Evolutionary conservation across 441 rosid species (phyloP), one percentile per base, ranked within the genome.

Genomic region (Iberis amara): DNA sequence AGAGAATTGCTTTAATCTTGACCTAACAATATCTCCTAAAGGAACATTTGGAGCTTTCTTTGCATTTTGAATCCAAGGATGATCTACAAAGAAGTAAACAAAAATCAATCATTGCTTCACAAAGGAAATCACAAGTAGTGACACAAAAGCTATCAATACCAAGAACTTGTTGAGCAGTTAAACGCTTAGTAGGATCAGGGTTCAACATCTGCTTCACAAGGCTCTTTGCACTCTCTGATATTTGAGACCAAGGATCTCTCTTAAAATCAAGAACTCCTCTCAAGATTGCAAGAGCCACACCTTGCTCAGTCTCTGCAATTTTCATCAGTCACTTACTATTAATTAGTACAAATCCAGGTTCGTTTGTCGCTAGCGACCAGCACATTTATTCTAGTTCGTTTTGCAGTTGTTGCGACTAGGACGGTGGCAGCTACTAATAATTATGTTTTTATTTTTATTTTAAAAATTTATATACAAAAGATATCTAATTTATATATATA

Each of bases 211-310:
- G 85, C 61, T 73, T 71, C 43, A 91, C 87, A 52, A 91, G 96
- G 68, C 79, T 85, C 75, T 87, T 91, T 2, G 98, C 98, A 49
- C 77, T 78, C 32, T 83, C 92, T 26, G 96, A 83, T 58, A 91
- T 71, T 69, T 91, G 98, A 64, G 98, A 94, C 98, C 98, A 87
- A 26, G 96, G 98, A 37, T 91, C 96, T 78, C 96, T 83, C 77
- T 91, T 87, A 62, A 87, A 85, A 65, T 91, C 96, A 64, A 91
- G 65, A 33, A 59, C 72, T 33, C 96, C 88, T 65, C 98, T 73
- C 77, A 91, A 73, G 62, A 87, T 87, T 1, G 95, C 90, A 50
- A 91, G 82, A 59, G 98, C 96, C 65, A 91, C 98, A 54, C 95
- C 98, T 76, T 87, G 98, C 60, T 91, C 98, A 51, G 87, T 80